A percentile compares a stretch with the other conserved stretches of the same genome.
Evolutionary conservation across 208 protist genomes (phyloP).

Genomic region (Trypanosoma avium): DNA sequence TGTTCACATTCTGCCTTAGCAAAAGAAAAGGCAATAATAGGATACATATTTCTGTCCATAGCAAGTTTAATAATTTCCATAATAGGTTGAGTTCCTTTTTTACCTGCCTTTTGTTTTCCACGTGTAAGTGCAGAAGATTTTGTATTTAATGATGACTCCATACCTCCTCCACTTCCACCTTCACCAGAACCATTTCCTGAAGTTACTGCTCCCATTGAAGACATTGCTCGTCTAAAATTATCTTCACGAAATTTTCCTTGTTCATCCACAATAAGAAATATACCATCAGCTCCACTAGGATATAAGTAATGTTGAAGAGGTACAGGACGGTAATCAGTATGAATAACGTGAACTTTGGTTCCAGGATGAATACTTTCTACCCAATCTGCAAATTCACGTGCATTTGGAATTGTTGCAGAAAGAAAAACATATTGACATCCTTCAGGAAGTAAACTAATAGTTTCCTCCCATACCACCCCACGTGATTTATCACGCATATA

Average conservation of each 20-base stretch:
- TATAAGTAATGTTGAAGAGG: slow-evolving; percentile 99
- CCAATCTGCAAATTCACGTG: slow-evolving; percentile 99
- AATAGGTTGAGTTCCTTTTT: slow-evolving; percentile 54
- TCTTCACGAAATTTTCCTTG: slow-evolving; percentile 94
- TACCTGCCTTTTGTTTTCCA: slow-evolving; percentile 25
- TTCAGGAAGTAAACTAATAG: slow-evolving; percentile 98
- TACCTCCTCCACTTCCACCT: slow-evolving; percentile 19
- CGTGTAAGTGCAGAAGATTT: slow-evolving; percentile 15
- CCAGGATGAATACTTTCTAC: slow-evolving; percentile 96
- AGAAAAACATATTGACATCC: slow-evolving; percentile 99
- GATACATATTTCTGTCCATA: slow-evolving; percentile 97
- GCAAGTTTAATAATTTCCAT: slow-evolving; percentile 97
- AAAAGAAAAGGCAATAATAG: slow-evolving; percentile 99
- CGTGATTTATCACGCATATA: slow-evolving; percentile 99
- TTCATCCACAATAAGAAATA: slow-evolving; percentile 97
- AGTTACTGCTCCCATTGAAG: slow-evolving; percentile 59
- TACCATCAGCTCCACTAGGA: slow-evolving; percentile 95
- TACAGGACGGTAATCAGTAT: slow-evolving; percentile 99
- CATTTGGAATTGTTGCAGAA: slow-evolving; percentile 99
- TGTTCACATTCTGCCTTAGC: slow-evolving; percentile 98
- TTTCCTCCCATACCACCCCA: slow-evolving; percentile 99
- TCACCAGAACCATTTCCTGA: neutral
- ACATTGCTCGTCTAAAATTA: slow-evolving; percentile 96
- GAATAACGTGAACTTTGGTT: slow-evolving; percentile 98
- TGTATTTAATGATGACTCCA: too few species aligned